Evolutionary conservation across 2,329 filamentous ascomycete genomes (phyloP).

Genomic region (Epichloe sylvatica): DNA sequence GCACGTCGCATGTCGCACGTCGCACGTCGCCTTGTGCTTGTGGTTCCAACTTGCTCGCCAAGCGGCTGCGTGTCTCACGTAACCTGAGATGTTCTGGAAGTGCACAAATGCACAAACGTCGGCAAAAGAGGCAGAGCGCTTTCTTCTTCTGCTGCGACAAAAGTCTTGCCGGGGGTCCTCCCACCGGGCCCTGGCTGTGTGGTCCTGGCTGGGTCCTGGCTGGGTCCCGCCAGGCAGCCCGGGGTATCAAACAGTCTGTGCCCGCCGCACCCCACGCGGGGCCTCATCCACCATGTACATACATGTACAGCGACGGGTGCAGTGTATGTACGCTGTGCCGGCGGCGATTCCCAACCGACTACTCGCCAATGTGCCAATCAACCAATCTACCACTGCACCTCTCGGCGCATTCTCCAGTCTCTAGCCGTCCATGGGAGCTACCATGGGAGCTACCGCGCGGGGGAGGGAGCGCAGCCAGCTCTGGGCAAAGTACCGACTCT

Average conservation of each 20-base stretch:
- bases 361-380: too few relatives aligned
- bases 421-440: background rate
- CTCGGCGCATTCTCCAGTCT: background rate
- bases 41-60: too few relatives aligned
- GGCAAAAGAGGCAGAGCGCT: background rate
- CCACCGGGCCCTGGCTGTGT: background rate
- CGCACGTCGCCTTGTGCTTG: too few relatives aligned
- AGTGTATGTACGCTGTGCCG: too few relatives aligned
- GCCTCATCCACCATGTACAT: background rate
- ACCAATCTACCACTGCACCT: too few relatives aligned
- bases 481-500: background rate
- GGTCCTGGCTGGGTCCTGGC: background rate
- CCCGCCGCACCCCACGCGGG: background rate
- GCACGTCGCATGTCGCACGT: too few relatives aligned
- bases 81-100: too few relatives aligned
- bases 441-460: background rate
- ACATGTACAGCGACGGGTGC: too few relatives aligned
- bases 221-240: background rate
- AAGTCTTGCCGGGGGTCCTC: background rate
- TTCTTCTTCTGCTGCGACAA: background rate
- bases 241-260: background rate
- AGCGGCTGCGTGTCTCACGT: too few relatives aligned
- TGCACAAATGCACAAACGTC: background rate
- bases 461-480: constrained; percentile 1
- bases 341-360: too few relatives aligned